Conservation (phyloP, 2,329 filamentous ascomycete species). For the Corinectria fuckeliana region DNA sequence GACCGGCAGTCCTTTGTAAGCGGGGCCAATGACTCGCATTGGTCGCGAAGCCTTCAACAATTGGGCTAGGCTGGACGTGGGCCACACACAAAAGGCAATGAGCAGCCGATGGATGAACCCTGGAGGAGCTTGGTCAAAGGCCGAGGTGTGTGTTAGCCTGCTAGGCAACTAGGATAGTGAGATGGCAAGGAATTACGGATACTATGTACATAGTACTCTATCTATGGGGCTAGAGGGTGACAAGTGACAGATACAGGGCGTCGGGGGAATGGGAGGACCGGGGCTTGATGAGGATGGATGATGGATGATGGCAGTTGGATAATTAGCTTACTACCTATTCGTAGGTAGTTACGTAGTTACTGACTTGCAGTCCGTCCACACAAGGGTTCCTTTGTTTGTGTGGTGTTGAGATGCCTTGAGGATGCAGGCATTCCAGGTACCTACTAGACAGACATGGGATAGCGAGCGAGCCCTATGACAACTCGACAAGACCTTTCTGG, state of each 20-base stretch:
- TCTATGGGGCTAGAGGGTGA: constrained; percentile 8
- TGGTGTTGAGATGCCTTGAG: background rate
- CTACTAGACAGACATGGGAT: background rate
- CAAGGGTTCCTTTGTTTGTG: background rate
- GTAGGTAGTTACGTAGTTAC: background rate
- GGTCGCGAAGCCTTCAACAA: constrained; percentile 29
- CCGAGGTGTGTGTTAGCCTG: constrained; percentile 1
- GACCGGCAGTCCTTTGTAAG: constrained; percentile 28
- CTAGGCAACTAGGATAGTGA: background rate
- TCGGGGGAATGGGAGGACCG: background rate
- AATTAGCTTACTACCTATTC: no score
- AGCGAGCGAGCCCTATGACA: background rate
- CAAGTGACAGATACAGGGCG: constrained; percentile 12
- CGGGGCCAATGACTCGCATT: constrained; percentile 39
- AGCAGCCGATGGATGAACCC: constrained; percentile 4
- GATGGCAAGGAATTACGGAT: background rate
- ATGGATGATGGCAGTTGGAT: background rate
- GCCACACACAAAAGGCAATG: background rate
- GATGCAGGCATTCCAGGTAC: background rate
- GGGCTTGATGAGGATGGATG: background rate
- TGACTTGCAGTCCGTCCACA: background rate
- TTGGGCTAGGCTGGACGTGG: constrained; percentile 23
- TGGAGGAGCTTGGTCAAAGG: background rate
- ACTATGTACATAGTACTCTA: background rate
- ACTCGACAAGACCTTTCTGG: constrained; percentile 1